Evolutionary conservation across 768 basidiomycete species (phyloP).

Genomic region (Pholiota molesta): DNA sequence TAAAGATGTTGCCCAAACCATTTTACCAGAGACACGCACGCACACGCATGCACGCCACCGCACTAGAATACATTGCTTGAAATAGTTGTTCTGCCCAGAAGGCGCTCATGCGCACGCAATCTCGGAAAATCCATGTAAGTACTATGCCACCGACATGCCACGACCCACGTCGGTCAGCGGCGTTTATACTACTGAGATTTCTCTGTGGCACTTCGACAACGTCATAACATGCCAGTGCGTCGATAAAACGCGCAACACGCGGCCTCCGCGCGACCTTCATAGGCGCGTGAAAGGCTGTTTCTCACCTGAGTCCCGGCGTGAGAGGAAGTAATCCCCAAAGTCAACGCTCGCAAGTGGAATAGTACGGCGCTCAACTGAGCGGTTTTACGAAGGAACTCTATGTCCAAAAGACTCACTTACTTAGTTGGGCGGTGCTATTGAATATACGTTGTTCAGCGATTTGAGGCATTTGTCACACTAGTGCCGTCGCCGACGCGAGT

Average conservation of each 20-base stretch:
- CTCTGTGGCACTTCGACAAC: too few relatives aligned
- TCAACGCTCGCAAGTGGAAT: neutral
- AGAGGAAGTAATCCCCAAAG: neutral
- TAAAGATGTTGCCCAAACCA: neutral
- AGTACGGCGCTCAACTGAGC: neutral
- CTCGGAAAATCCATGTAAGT: neutral
- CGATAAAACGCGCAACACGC: neutral
- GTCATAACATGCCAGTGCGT: neutral
- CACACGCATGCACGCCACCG: neutral
- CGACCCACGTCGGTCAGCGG: neutral
- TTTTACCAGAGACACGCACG: neutral
- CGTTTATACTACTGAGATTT: neutral
- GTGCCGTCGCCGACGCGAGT: neutral
- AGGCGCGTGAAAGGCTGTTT: neutral
- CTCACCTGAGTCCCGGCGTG: neutral
- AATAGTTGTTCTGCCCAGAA: neutral
- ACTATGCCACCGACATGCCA: neutral
- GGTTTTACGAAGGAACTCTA: neutral
- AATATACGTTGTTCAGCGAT: neutral
- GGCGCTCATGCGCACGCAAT: neutral
- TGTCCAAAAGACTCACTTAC: neutral
- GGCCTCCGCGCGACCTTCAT: neutral
- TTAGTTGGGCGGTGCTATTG: neutral
- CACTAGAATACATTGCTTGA: neutral
- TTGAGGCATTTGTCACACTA: neutral